Percentiles rank a stretch among this genome's conserved stretches.
These are phyloP conservation scores for Trichoderma guizhouense DNA, from an alignment of 2,329 filamentous ascomycete species.

Conservation along the genomic window DNA sequence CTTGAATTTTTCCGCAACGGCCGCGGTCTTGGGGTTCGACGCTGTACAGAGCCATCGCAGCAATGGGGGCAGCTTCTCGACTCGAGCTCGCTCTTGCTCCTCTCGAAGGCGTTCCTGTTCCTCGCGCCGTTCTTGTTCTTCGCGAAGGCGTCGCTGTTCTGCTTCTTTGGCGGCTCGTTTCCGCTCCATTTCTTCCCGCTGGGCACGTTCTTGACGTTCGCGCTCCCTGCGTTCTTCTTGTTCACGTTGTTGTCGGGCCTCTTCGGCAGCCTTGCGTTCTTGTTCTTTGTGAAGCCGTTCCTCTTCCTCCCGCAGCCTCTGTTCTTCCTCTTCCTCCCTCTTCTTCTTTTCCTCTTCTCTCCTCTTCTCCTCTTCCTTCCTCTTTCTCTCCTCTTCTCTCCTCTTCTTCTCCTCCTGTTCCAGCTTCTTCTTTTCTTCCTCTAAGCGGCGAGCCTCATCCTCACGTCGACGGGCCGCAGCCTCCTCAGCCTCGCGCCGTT, in stretches of 20 bases:
- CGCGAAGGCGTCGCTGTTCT: slow-evolving; percentile 47
- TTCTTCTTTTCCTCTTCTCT: slow-evolving; percentile 37
- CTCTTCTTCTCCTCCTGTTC: slow-evolving; percentile 33
- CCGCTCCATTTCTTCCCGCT: slow-evolving; percentile 46
- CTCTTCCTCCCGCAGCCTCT: slow-evolving; percentile 43
- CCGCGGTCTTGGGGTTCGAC: slow-evolving; percentile 48
- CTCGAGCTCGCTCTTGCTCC: slow-evolving; percentile 52
- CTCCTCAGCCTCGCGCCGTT: slow-evolving; percentile 37
- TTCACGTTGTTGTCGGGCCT: slow-evolving; percentile 47
- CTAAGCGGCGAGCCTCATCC: slow-evolving; percentile 36
- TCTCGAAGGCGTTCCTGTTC: slow-evolving; percentile 50
- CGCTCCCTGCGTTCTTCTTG: slow-evolving; percentile 51
- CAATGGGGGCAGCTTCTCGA: slow-evolving; percentile 57
- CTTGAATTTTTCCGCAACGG: slow-evolving; percentile 53
- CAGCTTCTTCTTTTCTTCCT: slow-evolving; percentile 39
- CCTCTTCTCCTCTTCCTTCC: slow-evolving; percentile 32
- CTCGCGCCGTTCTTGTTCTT: slow-evolving; percentile 47
- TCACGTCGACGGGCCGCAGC: slow-evolving; percentile 37
- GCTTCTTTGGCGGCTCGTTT: slow-evolving; percentile 39
- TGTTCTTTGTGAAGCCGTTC: slow-evolving; percentile 44
- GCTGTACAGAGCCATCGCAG: slow-evolving; percentile 58
- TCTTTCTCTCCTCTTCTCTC: slow-evolving; percentile 38
- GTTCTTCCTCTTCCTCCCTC: slow-evolving; percentile 35
- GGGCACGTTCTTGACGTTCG: slow-evolving; percentile 36
- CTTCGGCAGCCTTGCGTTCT: slow-evolving; percentile 47